Conservation (phyloP, 2,329 filamentous ascomycete genomes). For the Aciculosporium take region DNA sequence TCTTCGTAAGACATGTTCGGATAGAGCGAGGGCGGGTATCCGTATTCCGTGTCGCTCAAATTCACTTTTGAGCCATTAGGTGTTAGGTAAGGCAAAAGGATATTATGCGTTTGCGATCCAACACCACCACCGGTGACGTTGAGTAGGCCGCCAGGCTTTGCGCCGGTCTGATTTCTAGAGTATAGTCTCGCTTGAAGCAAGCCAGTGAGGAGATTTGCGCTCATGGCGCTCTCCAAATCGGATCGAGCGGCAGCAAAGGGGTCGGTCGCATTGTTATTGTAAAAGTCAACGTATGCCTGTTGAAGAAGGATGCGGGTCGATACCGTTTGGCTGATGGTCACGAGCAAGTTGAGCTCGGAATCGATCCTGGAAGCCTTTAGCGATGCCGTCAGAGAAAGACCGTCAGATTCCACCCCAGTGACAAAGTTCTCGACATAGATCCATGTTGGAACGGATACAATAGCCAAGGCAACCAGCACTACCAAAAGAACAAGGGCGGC, state of each 20-base stretch:
- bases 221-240: conserved; percentile 62
- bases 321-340: conserved; percentile 59
- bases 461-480: conserved; percentile 58
- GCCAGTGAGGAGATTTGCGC: conserved; percentile 38
- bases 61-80: conserved; percentile 42
- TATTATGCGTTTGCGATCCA: conserved; percentile 28
- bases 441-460: conserved; percentile 67
- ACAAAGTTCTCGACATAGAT: conserved; percentile 43
- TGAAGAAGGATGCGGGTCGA: conserved; percentile 52
- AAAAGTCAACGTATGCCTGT: conserved; percentile 35
- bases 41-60: conserved; percentile 47
- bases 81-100: conserved; percentile 42
- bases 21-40: conserved; percentile 59
- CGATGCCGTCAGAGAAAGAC: conserved; percentile 65
- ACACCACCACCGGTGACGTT: conserved; percentile 43
- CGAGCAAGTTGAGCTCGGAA: conserved; percentile 64
- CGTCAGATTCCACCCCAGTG: conserved; percentile 36
- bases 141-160: conserved; percentile 37
- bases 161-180: conserved; percentile 49
- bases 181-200: conserved; percentile 63
- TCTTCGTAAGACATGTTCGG: conserved; percentile 60
- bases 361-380: conserved; percentile 74
- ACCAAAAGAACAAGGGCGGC: conserved; percentile 63
- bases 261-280: conserved; percentile 33
- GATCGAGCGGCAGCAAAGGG: conserved; percentile 47